Base-by-base conservation (phyloP, 129 eudicot species). In the Lactuca saligna region DNA sequence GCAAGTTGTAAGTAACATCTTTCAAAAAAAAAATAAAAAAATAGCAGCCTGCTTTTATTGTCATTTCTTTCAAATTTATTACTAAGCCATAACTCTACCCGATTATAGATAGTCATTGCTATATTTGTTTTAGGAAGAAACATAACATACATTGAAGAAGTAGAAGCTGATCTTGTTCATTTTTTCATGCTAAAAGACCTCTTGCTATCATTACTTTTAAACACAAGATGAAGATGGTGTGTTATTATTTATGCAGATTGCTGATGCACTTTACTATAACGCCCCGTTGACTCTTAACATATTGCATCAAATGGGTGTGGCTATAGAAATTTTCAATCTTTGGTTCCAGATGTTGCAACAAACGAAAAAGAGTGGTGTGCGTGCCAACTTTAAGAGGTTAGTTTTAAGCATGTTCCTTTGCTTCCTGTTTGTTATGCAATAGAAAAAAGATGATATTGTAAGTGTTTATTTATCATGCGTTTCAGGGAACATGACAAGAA, bases 331-430 rank as follows among this genome's bases (percentile, higher is more conserved):
- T 39, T 92, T 92, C 70, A 81, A 79, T 66, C 87, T 88, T 54
- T 92, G 98, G 98, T 92, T 92, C 81, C 96, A 92, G 70, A 92
- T 92, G 98, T 56, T 92, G 76, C 91, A 82, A 74, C 95, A 92
- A 84, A 85, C 90, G 12, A 92, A 88, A 72, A 88, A 81, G 76
- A 88, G 77, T 60, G 96, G 96, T 2, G 56, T 54, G 13, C 86
- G 82, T 17, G 89, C 82, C 50, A 88, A 88, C 73, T 88, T 92
- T 73, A 88, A 83, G 57, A 86, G 97, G 97, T 84, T 7, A 17
- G 15, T 10, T 32, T 25, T 1, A 25, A 25, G 29, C 29, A 25
- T 25, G 29, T 25, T 25, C 29, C 29, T 25, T 25, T 25, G 29
- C 29, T 25, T 25, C 29, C 29, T 25, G 29, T 25, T 25, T 25